Evolutionary conservation across 2,329 filamentous ascomycete genomes (phyloP), one percentile per base, ranked within the genome.

Genomic region (Corynespora cassiicola): DNA sequence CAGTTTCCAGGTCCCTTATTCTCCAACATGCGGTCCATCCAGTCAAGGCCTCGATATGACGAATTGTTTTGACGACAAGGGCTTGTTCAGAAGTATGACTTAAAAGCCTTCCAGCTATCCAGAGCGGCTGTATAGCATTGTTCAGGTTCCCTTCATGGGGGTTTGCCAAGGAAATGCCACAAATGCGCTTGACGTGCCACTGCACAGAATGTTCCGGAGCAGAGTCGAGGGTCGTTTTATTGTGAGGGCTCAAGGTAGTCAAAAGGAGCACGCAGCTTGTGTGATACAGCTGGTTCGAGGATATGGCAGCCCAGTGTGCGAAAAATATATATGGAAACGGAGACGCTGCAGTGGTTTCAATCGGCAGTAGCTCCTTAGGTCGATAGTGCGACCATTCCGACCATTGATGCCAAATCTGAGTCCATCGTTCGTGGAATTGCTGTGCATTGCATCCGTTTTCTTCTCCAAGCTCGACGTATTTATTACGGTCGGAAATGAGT

Each of bases 121-220:
- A 81, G 0, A 82, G 63, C 1, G 79, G 79, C 45, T 82, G 79
- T 4, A 81, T 77, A 3, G 78, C 76, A 50, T 82, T 82, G 44
- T 78, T 82, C 21, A 80, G 52, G 44, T 75, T 79, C 3, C 78
- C 79, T 8, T 75, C 70, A 39, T 82, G 78, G 4, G 73, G 74
- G 40, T 82, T 82, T 3, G 78, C 73, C 9, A 77, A 51, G 0
- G 78, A 80, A 15, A 82, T 82, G 2, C 77, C 79, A 39, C 77
- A 80, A 20, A 82, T 73, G 10, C 74, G 70, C 39, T 75, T 73
- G 2, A 77, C 79, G 48, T 82, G 79, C 78, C 79, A 82, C 7
- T 79, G 58, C 0, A 71, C 52, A 7, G 77, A 79, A 0, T 68
- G 57, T 1, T 47, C 60, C 19, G 43, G 60, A 45, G 61, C 68